Conservation (phyloP, 1,139 yeast genomes). For the Zygoascus meyerae region DNA sequence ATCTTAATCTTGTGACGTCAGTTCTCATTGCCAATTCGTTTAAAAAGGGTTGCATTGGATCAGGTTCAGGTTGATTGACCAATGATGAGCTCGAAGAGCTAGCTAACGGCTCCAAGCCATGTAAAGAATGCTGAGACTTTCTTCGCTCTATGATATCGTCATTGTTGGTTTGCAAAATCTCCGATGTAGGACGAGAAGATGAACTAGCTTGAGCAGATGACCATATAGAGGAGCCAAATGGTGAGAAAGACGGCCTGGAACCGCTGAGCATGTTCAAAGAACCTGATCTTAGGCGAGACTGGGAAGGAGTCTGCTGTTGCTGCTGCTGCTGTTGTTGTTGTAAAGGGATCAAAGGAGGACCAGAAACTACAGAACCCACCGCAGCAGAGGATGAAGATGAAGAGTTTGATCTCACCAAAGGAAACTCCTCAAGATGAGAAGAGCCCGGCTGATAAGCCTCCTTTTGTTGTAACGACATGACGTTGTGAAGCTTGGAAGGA, state of each 20-base stretch:
- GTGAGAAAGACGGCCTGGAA: constrained; percentile 27
- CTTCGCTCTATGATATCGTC: constrained; percentile 8
- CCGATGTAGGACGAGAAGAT: constrained; percentile 9
- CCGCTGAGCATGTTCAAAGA: constrained; percentile 32
- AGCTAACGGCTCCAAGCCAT: constrained; percentile 5
- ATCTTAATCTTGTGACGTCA: constrained; percentile 35
- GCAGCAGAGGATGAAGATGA: constrained; percentile 7
- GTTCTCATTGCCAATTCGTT: constrained; percentile 32
- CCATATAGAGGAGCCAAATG: constrained; percentile 34
- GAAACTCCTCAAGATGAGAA: neutral
- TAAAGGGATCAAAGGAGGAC: neutral
- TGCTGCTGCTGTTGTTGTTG: neutral
- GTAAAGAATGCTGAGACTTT: constrained; percentile 9
- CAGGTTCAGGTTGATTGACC: constrained; percentile 21
- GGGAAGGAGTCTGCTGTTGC: constrained; percentile 6
- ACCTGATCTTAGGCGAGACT: constrained; percentile 31
- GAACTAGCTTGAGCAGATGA: constrained; percentile 15
- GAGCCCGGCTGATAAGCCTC: neutral
- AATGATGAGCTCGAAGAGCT: constrained; percentile 3
- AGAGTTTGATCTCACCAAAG: constrained; percentile 6
- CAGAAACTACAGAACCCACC: neutral
- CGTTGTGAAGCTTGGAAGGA: neutral
- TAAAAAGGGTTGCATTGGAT: constrained; percentile 33
- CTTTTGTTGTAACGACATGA: too few species aligned
- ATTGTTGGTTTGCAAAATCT: constrained; percentile 2